Percentiles rank a stretch among this genome's conserved stretches.
Conservation (phyloP, 2,329 filamentous ascomycete genomes). For the Immersiporthe knoxdaviesiana region DNA sequence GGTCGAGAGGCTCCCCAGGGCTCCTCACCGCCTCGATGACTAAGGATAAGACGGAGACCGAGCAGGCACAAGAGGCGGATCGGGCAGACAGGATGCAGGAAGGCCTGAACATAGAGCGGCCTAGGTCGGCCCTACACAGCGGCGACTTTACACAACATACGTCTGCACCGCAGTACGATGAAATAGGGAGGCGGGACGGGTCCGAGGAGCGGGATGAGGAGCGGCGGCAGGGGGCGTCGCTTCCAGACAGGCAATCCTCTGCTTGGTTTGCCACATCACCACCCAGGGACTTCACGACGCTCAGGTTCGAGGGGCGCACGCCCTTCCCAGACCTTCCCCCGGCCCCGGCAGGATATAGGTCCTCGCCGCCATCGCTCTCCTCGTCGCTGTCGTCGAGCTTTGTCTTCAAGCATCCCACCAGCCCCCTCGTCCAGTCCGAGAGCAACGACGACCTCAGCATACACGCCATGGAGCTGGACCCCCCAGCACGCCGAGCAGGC, state of each 20-base stretch:
- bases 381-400: conserved; percentile 80
- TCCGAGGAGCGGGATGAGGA: neutral
- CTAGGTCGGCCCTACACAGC: conserved; percentile 74
- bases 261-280: conserved; percentile 61
- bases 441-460: conserved; percentile 78
- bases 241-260: conserved; percentile 34
- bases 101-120: conserved; percentile 74
- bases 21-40: conserved; percentile 53
- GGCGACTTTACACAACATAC: conserved; percentile 64
- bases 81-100: conserved; percentile 52
- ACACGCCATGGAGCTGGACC: conserved; percentile 53
- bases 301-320: conserved; percentile 45
- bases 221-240: neutral
- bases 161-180: conserved; percentile 31
- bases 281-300: conserved; percentile 54
- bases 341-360: conserved; percentile 40
- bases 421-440: conserved; percentile 85
- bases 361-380: conserved; percentile 63
- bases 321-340: conserved; percentile 32
- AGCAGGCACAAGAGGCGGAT: conserved; percentile 39
- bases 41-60: conserved; percentile 36
- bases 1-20: conserved; percentile 42
- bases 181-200: conserved; percentile 30
- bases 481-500: conserved; percentile 40
- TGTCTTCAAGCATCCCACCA: conserved; percentile 85